phyloP scores from a whole-genome alignment of 169 alveolate species.

The Plasmodium inui region DNA sequence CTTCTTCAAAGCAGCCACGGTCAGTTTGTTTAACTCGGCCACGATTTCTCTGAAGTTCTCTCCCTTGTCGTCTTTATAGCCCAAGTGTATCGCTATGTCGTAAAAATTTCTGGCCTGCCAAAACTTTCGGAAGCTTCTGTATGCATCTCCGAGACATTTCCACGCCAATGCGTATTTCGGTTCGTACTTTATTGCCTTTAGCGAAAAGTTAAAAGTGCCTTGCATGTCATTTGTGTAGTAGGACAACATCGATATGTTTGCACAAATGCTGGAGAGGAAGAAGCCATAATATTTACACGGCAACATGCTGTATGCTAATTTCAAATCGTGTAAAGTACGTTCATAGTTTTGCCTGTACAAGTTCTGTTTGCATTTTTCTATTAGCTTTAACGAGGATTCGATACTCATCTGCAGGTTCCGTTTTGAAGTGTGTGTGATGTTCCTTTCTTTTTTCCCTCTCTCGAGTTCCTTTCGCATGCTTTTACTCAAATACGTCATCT shows the following conservation, averaged over 20 bases:
- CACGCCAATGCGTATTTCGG: slow-evolving; percentile 41
- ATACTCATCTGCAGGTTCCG: slow-evolving; percentile 44
- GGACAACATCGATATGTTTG: slow-evolving; percentile 47
- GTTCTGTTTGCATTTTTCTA: slow-evolving; percentile 51
- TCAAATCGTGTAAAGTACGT: slow-evolving; percentile 50
- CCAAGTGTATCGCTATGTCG: slow-evolving; percentile 70
- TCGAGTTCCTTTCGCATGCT: slow-evolving; percentile 29
- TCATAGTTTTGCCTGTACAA: slow-evolving; percentile 57
- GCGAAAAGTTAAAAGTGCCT: slow-evolving; percentile 56
- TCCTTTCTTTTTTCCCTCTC: slow-evolving; percentile 44
- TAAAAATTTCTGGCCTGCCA: slow-evolving; percentile 74
- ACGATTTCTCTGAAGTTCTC: slow-evolving; percentile 50
- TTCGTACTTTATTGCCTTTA: slow-evolving; percentile 64
- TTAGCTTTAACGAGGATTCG: slow-evolving; percentile 59
- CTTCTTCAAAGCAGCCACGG: slow-evolving; percentile 43
- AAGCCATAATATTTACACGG: slow-evolving; percentile 74
- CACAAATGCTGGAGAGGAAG: slow-evolving; percentile 26
- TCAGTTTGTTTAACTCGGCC: slow-evolving; percentile 41
- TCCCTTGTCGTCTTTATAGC: slow-evolving; percentile 65
- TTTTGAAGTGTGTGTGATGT: slow-evolving; percentile 40
- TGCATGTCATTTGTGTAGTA: slow-evolving; percentile 66
- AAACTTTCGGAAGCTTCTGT: slow-evolving; percentile 65
- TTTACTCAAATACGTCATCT: slow-evolving; percentile 26
- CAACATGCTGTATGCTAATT: slow-evolving; percentile 62
- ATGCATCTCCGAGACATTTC: slow-evolving; percentile 74